Evolutionary conservation across 1,284 basidiomycete species (phyloP).

Genomic region (Porodaedalea pini): DNA sequence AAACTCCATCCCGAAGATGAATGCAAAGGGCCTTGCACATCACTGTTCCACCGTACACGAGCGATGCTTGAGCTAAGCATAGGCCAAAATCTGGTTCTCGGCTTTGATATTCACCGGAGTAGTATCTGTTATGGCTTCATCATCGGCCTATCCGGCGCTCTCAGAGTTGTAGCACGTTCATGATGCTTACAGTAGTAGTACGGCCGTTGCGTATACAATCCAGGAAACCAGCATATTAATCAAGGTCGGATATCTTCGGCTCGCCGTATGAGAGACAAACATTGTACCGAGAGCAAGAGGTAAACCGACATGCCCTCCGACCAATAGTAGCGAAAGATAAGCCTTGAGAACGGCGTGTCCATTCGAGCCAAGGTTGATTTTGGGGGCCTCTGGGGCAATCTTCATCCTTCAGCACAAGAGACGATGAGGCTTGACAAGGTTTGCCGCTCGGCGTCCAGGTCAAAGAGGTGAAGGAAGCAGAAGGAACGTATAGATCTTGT

Average conservation of each 20-base stretch:
- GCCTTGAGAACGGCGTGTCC: slow-evolving; percentile 5
- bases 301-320: slow-evolving; percentile 18
- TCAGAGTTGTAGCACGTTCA: background rate
- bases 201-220: slow-evolving; percentile 12
- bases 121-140: slow-evolving; percentile 9
- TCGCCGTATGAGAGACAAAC: background rate
- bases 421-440: no score
- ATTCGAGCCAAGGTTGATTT: slow-evolving; percentile 13
- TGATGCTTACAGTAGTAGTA: slow-evolving; percentile 14
- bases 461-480: no score
- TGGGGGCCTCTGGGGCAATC: background rate
- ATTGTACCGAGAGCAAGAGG: slow-evolving; percentile 13
- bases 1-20: background rate
- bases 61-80: slow-evolving; percentile 16
- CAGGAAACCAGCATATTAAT: slow-evolving; percentile 15
- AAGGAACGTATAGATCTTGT: no score
- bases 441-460: no score
- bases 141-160: background rate
- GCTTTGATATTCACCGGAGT: slow-evolving; percentile 5
- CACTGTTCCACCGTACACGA: slow-evolving; percentile 14
- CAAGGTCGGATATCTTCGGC: slow-evolving; percentile 12
- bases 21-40: background rate
- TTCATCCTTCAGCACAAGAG: background rate
- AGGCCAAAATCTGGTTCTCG: slow-evolving; percentile 8
- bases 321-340: slow-evolving; percentile 3